phyloP scores from a whole-genome alignment of 2,329 filamentous ascomycete genomes.

The Hymenoscyphus scutula region DNA sequence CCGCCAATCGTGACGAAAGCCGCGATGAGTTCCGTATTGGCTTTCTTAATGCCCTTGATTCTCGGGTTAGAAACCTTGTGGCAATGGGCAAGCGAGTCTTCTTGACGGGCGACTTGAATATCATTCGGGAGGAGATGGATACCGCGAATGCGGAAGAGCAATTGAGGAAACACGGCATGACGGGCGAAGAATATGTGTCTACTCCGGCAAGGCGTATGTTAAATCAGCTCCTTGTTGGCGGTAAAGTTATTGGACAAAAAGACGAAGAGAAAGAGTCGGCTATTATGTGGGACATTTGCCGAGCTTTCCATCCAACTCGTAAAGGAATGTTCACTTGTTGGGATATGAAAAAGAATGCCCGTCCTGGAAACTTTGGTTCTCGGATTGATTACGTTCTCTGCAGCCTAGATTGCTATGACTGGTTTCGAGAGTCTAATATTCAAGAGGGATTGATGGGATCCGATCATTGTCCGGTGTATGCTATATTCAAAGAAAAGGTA shows the following conservation, averaged over 20 bases:
- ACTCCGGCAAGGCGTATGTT: conserved; percentile 72
- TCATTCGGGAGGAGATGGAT: conserved; percentile 63
- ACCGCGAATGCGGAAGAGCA: conserved; percentile 71
- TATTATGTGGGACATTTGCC: conserved; percentile 79
- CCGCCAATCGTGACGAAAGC: conserved; percentile 81
- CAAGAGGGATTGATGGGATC: conserved; percentile 93
- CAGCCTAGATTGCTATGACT: conserved; percentile 71
- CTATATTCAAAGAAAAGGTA: conserved; percentile 65
- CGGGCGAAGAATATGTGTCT: conserved; percentile 69
- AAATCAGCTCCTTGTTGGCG: conserved; percentile 79
- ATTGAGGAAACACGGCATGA: conserved; percentile 67
- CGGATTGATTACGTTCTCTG: conserved; percentile 94
- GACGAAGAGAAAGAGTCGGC: conserved; percentile 69
- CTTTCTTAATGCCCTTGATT: conserved; percentile 78
- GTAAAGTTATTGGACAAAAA: conserved; percentile 62
- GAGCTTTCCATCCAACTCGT: conserved; percentile 75
- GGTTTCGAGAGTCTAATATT: conserved; percentile 80
- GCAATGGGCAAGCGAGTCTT: conserved; percentile 81
- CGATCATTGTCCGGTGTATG: conserved; percentile 94
- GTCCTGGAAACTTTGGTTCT: conserved; percentile 90
- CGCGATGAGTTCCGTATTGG: conserved; percentile 78
- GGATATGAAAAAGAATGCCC: conserved; percentile 91
- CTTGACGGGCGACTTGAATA: conserved; percentile 85
- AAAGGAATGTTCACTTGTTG: conserved; percentile 95
- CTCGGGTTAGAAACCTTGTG: conserved; percentile 78